Base-by-base conservation (phyloP, 2,329 filamentous ascomycete species). In the Aspergillus spinulosporus region DNA sequence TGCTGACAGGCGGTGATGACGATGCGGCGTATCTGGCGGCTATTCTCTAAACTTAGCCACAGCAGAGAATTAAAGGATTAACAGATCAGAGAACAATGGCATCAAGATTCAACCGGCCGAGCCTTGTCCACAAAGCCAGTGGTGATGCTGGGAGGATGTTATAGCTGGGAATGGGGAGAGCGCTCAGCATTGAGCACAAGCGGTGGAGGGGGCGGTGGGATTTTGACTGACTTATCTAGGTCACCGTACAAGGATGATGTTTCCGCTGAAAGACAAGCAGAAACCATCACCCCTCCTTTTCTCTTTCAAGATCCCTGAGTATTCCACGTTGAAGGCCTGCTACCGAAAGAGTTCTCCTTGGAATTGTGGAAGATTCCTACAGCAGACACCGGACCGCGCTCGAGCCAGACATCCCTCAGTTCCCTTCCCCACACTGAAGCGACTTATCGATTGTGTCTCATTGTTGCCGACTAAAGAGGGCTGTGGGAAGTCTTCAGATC, bases 191-290 rank as follows among this genome's bases (percentile, higher is more conserved):
- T 5, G 32, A 32, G 45, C 31, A 12, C 8, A 43, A 39, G 56
- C 59, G 59, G 59, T 42, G 15, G 15, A 5, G 3, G 36, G 45
- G 57, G 54, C 58, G 56, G 59, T 62, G 43, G 42, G 28, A 5
- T n/a, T 21, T 11, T 21, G 11, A 42, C 34, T 28, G 46, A 37
- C 39, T 34, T 50, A 21, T 21, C 21, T 21, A 21, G 21, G 21
- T 49, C 34, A 40, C 34, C 48, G 40, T 12, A 12, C 37, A 55
- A 49, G 56, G 49, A 49, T 50, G 47, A 45, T 40, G 42, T 39
- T 32, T 52, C 42, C 40, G 48, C 48, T 21, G n/a, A 42, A 12
- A 40, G 21, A 39, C 42, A 15, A 45, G 5, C 31, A 44, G 26
- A 43, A 12, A 36, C 15, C 36, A 29, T 40, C 44, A 7, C n/a